Evolutionary conservation across 495 filamentous ascomycete species (phyloP).

Genomic region (Penicillium dipodomyicola): DNA sequence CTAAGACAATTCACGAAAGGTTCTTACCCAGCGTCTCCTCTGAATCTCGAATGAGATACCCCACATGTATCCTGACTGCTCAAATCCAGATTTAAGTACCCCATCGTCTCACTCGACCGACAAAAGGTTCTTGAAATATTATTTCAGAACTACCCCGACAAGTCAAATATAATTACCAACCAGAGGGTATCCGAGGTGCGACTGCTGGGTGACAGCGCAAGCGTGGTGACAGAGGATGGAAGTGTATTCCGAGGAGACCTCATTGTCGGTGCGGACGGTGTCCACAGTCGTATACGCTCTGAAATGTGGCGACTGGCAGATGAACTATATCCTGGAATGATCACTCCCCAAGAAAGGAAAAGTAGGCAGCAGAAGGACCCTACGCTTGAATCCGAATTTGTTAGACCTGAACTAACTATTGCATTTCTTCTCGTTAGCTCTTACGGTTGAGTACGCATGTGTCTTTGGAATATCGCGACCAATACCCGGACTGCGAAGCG

Average conservation of each 20-base stretch:
- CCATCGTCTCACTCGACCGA: conserved; percentile 30
- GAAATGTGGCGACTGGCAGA: conserved; percentile 11
- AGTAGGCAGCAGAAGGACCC: neutral
- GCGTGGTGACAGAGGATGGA: conserved; percentile 26
- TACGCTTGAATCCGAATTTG: no score
- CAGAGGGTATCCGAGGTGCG: conserved; percentile 20
- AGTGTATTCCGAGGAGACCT: conserved; percentile 17
- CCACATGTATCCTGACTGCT: neutral
- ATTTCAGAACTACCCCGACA: conserved; percentile 11
- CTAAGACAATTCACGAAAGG: conserved; percentile 2
- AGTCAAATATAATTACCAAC: conserved; percentile 9
- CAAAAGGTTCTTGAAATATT: conserved; percentile 28
- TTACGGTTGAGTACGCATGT: conserved; percentile 5
- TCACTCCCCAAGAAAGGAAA: neutral
- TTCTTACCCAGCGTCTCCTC: neutral
- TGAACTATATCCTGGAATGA: neutral
- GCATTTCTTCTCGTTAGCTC: neutral
- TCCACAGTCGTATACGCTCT: conserved; percentile 7
- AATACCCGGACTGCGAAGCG: conserved; percentile 5
- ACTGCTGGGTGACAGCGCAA: neutral
- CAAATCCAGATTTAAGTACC: conserved; percentile 28
- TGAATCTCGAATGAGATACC: no score
- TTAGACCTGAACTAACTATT: neutral
- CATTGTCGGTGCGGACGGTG: conserved; percentile 16
- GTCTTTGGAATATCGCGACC: conserved; percentile 1